Base-by-base conservation (phyloP, 768 basidiomycete genomes). In the Boletus sensibilis region DNA sequence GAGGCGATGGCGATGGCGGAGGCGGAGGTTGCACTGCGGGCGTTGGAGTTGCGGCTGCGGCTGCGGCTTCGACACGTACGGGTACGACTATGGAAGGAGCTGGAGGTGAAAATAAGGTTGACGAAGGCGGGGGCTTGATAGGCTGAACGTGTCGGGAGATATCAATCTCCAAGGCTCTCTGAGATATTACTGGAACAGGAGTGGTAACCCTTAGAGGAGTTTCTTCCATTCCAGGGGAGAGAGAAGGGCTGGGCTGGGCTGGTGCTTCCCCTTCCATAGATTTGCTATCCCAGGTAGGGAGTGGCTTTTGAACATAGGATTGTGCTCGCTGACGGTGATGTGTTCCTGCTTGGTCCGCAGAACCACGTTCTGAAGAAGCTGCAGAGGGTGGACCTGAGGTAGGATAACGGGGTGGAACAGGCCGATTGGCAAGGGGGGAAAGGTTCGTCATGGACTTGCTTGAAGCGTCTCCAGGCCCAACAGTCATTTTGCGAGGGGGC, bases 381-480 rank as follows among this genome's bases (percentile, higher is more conserved):
- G 79, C 78, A 9, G 81, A 80, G 6, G 78, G 72, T n/a, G 80
- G 78, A 11, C 79, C 79, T 38, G 65, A 60, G 16, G 64, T 56
- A 25, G 76, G 79, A 59, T 79, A 82, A 40, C 83, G 82, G 50
- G 85, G 85, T n/a, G 83, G 84, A 47, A 85, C 72, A 21, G 84
- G 84, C 40, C 76, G 72, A 65, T 85, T 85, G 4, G 82, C 82
- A 54, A 86, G 73, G 38, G 79, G 75, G 8, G 80, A 75, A 39
- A 81, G 56, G 52, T 76, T 79, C 16, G 70, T 74, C 55, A 69
- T 68, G 5, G 79, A 76, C 40, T 69, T 60, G 65, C 67, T 69
- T 31, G 66, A 48, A 52, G 52, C 23, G 52, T 68, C 65, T 40
- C 57, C 50, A 46, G 64, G 56, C 21, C 59, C 61, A 42, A 64